Base-by-base conservation (phyloP, 345 rosid species). In the Eucalyptus decipiens region DNA sequence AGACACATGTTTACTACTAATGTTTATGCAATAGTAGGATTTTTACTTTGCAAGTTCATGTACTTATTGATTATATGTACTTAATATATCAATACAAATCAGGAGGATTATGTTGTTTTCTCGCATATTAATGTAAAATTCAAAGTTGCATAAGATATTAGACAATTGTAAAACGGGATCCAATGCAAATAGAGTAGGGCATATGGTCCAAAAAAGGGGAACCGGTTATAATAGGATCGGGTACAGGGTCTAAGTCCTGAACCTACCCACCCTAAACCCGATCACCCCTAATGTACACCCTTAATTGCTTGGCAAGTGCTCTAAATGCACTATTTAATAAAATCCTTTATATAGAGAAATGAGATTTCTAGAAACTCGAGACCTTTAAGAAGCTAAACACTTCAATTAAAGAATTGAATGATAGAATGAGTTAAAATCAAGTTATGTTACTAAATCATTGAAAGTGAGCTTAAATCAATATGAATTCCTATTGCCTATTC, bases 111-210 rank as follows among this genome's bases (percentile, higher is more conserved):
- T 0, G 0, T 52, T 52, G 0, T 52, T 52, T 52, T 52, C 56
- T 52, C 10, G 2, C 2, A 0, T 19, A 52, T 52, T 52, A 52
- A 52, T 3, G 56, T 52, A 52, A 52, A 19, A 19, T 52, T 52
- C 10, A 4, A 52, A 19, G 5, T 4, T 0, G 0, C 1, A 52
- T 19, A 52, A 2, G 2, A 52, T 52, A 52, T 52, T 0, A 19
- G 1, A 52, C 10, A 19, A 52, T 52, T 52, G 24, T 52, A 19
- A 52, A 52, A 52, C 24, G 7, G 1, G 10, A 52, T 19, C 24
- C 0, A 52, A 19, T 19, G 24, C 5, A 52, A 52, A 19, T 0
- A 19, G 0, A 0, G 1, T 52, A 52, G 1, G 56, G 5, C 4
- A 52, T 19, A 52, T 52, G 10, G 56, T 52, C 2, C 2, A 19